A percentile compares a stretch with the other conserved stretches of the same genome.
Conservation (phyloP, 140 eudicot species). For the Bidens hawaiensis region DNA sequence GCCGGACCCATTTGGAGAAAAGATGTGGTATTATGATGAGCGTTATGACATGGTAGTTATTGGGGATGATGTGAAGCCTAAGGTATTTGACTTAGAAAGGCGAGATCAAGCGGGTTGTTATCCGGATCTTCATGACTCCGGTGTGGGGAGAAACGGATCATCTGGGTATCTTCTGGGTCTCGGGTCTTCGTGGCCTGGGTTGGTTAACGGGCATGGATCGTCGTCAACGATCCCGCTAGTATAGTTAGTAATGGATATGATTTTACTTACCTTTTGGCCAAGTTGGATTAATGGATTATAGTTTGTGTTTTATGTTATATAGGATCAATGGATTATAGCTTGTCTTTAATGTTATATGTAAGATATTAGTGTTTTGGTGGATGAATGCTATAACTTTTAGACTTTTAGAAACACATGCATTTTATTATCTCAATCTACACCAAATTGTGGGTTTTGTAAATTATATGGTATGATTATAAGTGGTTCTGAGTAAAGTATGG, state of each 20-base stretch:
- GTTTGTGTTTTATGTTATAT: not conserved
- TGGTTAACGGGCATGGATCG: slow-evolving; percentile 62
- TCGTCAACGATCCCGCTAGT: slow-evolving; percentile 51
- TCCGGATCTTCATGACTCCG: slow-evolving; percentile 26
- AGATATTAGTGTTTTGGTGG: too few relatives aligned
- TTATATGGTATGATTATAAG: too few relatives aligned
- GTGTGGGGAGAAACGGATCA: slow-evolving; percentile 17
- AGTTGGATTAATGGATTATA: not conserved
- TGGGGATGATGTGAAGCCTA: slow-evolving; percentile 56
- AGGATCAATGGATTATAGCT: too few relatives aligned
- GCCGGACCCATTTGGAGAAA: slow-evolving; percentile 24
- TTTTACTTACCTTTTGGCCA: not conserved
- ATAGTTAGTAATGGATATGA: slow-evolving; percentile 3
- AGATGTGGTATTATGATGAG: slow-evolving; percentile 28
- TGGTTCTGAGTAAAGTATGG: too few relatives aligned
- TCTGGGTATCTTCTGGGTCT: slow-evolving; percentile 43
- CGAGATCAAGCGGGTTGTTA: slow-evolving; percentile 50
- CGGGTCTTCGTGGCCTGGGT: slow-evolving; percentile 54
- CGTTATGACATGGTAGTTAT: slow-evolving; percentile 16
- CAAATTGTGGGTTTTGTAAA: too few relatives aligned
- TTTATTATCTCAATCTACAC: too few relatives aligned
- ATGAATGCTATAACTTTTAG: too few relatives aligned
- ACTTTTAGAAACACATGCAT: too few relatives aligned
- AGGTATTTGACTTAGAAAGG: slow-evolving; percentile 54
- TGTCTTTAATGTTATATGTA: too few relatives aligned